Base-by-base conservation (phyloP, 169 alveolate species). In the Plasmodium malariae region DNA sequence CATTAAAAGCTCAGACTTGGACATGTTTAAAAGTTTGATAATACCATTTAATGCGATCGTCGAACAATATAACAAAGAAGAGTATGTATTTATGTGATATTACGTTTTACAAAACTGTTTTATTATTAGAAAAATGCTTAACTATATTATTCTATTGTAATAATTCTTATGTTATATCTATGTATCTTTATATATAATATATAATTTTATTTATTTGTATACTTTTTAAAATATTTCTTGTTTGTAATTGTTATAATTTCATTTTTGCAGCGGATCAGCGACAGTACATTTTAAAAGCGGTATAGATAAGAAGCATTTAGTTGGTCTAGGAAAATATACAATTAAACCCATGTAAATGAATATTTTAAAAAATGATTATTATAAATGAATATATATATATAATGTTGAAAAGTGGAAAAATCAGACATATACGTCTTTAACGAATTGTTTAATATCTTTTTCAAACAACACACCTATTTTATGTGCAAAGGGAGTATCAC, bases 1-100 rank as follows among this genome's bases (percentile, higher is more conserved):
- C 57, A 67, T 80, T 32, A 80, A 80, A 57, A 26, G n/a, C n/a
- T 30, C 28, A 9, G 83, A 80, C 68, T 62, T 80, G 49, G 83
- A 80, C 14, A 43, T 80, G 32, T 80, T 80, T 30, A 80, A 80
- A 40, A 80, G 70, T 80, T 21, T 59, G 26, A 19, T 80, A 49
- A 43, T 80, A 12, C 90, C 90, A 21, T 80, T 80, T 26, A 67
- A 80, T 43, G 90, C 83, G 4, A 49, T 28, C 63, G 78, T 80
- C 9, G 90, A 80, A 57, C 55, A 80, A 26, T 80, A 65, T 30
- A 67, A 40, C 51, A 30, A 45, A 48, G 68, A 80, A 12, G 70
- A 80, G 90, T 80, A 80, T 37, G 83, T 51, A 6, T 48, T 19
- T 30, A 30, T 57, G 24, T 11, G 5, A n/a, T n/a, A n/a, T n/a